Evolutionary conservation across 1,139 yeast species (phyloP).

Genomic region (Sugiyamaella novakii): DNA sequence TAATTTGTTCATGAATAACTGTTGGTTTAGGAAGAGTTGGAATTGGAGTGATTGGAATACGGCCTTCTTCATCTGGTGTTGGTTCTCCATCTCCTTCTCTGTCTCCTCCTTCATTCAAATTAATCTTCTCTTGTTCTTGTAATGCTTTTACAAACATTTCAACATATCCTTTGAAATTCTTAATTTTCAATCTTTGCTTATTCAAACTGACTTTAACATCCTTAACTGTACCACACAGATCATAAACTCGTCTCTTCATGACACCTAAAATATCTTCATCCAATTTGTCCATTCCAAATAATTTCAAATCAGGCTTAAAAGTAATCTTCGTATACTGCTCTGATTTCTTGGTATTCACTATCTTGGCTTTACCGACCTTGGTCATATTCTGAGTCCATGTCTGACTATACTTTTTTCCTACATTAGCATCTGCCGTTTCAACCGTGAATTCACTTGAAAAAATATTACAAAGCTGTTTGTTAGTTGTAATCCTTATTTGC

Average conservation of each 20-base stretch:
- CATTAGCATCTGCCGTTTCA: constrained; percentile 82
- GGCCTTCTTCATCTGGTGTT: constrained; percentile 5
- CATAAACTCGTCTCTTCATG: constrained; percentile 90
- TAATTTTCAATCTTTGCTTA: constrained; percentile 68
- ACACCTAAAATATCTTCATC: constrained; percentile 85
- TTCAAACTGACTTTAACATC: constrained; percentile 80
- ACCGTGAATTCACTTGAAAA: constrained; percentile 84
- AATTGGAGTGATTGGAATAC: constrained; percentile 39
- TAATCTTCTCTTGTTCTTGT: constrained; percentile 45
- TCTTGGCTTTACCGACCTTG: constrained; percentile 71
- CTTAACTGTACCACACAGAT: constrained; percentile 91
- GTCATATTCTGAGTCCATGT: constrained; percentile 89
- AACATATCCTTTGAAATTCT: constrained; percentile 81
- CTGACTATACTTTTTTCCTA: constrained; percentile 69
- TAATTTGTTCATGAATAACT: constrained; percentile 75
- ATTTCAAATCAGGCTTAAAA: constrained; percentile 82
- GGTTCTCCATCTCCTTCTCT: constrained; percentile 34
- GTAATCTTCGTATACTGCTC: constrained; percentile 84
- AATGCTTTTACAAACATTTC: constrained; percentile 85
- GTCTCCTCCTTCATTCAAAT: constrained; percentile 39
- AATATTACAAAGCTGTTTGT: constrained; percentile 67
- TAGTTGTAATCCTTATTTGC: constrained; percentile 16
- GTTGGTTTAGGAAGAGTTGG: constrained; percentile 56
- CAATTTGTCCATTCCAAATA: constrained; percentile 79
- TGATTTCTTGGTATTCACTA: constrained; percentile 59